Percentiles rank a stretch among this genome's conserved stretches.
Conservation (phyloP, 2,329 filamentous ascomycete species). For the Byssothecium circinans region DNA sequence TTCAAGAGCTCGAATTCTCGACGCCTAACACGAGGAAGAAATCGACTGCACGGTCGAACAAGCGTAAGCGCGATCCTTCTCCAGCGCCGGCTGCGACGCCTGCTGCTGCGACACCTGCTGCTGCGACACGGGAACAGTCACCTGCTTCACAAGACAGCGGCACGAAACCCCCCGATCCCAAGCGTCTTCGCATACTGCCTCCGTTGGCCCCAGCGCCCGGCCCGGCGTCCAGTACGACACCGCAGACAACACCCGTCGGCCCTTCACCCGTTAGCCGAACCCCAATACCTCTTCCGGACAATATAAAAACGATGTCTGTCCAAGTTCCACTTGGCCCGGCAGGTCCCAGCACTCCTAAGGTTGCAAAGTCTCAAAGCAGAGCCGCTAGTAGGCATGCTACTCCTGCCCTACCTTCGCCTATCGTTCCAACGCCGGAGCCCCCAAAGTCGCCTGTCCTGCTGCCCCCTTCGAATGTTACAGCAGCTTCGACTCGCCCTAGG, state of each 20-base stretch:
- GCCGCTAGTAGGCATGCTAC: slow-evolving; percentile 15
- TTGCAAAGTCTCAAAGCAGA: slow-evolving; percentile 7
- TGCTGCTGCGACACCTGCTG: slow-evolving; percentile 12
- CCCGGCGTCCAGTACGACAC: slow-evolving; percentile 13
- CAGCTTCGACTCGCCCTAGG: slow-evolving; percentile 38
- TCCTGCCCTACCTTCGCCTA: slow-evolving; percentile 21
- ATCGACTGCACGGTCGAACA: slow-evolving; percentile 42
- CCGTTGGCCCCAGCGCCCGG: slow-evolving; percentile 15
- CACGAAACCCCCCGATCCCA: slow-evolving; percentile 31
- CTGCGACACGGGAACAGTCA: slow-evolving; percentile 25
- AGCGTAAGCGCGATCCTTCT: slow-evolving; percentile 59
- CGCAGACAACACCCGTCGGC: slow-evolving; percentile 12
- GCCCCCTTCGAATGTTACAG: slow-evolving; percentile 23
- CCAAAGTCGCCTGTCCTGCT: slow-evolving; percentile 13
- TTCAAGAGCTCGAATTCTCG: slow-evolving; percentile 38
- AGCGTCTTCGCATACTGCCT: slow-evolving; percentile 25
- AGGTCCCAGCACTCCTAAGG: slow-evolving; percentile 39
- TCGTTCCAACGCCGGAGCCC: slow-evolving; percentile 17
- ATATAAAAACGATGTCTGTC: slow-evolving; percentile 27
- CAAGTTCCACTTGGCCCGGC: slow-evolving; percentile 51
- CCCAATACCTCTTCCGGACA: slow-evolving; percentile 15
- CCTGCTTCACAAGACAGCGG: slow-evolving; percentile 30
- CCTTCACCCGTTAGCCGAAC: slow-evolving; percentile 18
- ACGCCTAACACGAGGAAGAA: slow-evolving; percentile 24
- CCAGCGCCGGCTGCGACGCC: slow-evolving; percentile 25